Evolutionary conservation across 345 rosid genomes (phyloP).

Genomic region (Syzygium aromaticum): DNA sequence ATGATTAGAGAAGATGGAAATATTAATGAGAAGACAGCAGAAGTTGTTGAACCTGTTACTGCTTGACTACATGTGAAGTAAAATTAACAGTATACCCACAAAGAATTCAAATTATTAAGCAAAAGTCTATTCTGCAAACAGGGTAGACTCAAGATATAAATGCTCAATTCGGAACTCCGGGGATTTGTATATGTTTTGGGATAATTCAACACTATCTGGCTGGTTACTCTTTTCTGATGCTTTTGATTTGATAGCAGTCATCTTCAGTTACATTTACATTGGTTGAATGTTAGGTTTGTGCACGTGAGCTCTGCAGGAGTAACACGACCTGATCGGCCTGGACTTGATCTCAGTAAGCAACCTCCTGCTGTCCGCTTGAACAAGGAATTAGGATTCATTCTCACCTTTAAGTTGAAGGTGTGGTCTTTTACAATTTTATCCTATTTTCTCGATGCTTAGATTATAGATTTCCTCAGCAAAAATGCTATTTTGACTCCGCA

Average conservation of each 20-base stretch:
- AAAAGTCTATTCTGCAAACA: not conserved
- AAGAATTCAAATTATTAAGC: not conserved
- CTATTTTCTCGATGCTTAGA: not conserved
- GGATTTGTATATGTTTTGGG: not conserved
- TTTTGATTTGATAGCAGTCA: not conserved
- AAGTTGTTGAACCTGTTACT: not conserved
- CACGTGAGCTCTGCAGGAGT: conserved; percentile 96
- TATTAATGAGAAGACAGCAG: not conserved
- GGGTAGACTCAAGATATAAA: not conserved
- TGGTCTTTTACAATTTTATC: not conserved
- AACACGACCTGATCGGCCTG: conserved; percentile 90
- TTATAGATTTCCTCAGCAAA: not conserved
- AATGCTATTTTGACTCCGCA: not conserved
- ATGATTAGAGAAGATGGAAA: not conserved
- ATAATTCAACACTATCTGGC: not conserved
- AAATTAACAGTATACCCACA: not conserved
- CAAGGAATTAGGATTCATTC: conserved; percentile 84
- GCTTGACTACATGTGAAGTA: not conserved
- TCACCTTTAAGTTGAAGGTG: conserved; percentile 90
- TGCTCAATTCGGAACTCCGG: not conserved
- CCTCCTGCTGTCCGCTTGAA: conserved; percentile 98
- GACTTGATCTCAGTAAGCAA: conserved; percentile 84
- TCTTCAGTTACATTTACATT: not conserved
- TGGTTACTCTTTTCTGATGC: not conserved
- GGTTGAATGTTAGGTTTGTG: conserved; percentile 51